Conservation (phyloP, 177 flowering plant genomes). For the Tripterygium wilfordii region DNA sequence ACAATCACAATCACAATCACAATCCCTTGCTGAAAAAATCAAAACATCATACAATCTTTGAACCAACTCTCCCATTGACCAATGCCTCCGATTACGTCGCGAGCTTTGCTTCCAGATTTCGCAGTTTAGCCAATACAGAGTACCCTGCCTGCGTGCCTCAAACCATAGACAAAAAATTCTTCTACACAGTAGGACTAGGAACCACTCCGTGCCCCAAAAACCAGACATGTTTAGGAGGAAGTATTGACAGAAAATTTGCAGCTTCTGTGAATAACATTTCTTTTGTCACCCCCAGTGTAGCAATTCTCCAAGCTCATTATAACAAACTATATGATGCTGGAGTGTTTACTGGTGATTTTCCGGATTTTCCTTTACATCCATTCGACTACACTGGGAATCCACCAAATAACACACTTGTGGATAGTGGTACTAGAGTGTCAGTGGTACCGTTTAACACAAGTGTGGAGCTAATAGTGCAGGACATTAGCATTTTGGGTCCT, state of each 20-base stretch:
- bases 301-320: slow-evolving; percentile 22
- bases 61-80: slow-evolving; percentile 20
- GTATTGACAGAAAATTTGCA: slow-evolving; percentile 21
- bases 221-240: slow-evolving; percentile 31
- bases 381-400: slow-evolving; percentile 33
- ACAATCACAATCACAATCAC: background rate
- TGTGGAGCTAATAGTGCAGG: slow-evolving; percentile 28
- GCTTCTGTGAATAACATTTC: slow-evolving; percentile 27
- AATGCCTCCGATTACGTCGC: slow-evolving; percentile 17
- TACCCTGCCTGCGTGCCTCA: slow-evolving; percentile 23
- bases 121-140: slow-evolving; percentile 14
- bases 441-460: slow-evolving; percentile 24
- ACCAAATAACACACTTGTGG: slow-evolving; percentile 21
- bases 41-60: background rate
- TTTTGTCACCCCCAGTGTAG: slow-evolving; percentile 11
- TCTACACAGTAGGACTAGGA: slow-evolving; percentile 30
- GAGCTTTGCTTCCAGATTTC: slow-evolving; percentile 11
- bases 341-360: slow-evolving; percentile 23
- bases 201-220: slow-evolving; percentile 21
- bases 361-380: slow-evolving; percentile 10
- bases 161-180: slow-evolving; percentile 16
- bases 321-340: slow-evolving; percentile 8
- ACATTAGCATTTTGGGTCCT: slow-evolving; percentile 24
- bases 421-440: slow-evolving; percentile 18
- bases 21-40: too few relatives aligned